Base-by-base conservation (phyloP, 306 rosid species). In the Prunus armeniaca region DNA sequence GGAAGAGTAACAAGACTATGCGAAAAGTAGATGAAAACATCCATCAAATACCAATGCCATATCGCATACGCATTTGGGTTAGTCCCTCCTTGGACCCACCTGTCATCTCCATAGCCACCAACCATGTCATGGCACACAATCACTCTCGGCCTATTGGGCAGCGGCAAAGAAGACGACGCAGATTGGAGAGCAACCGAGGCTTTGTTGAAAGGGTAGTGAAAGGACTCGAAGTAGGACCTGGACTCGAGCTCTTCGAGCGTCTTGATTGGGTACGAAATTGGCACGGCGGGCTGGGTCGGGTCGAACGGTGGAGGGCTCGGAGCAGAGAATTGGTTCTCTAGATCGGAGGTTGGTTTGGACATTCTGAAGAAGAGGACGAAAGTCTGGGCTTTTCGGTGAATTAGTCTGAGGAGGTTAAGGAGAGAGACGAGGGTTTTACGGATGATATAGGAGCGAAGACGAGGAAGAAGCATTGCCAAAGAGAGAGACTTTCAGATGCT, bases 31-130 rank as follows among this genome's bases (percentile, higher is more conserved):
- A 95, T 93, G 73, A 95, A 95, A 17, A 92, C 78, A 79, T 95
- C 97, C 24, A 95, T 92, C 87, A 95, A 84, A 83, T 89, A 80
- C 99, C 99, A 95, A 69, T 95, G 93, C 93, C 97, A 90, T 43
- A 95, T 82, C 1, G 89, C 76, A 86, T 84, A 95, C n/a, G 99
- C 97, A 72, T 89, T 78, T 3, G 88, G 76, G 43, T 90, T 90
- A 38, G 82, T 77, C 54, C 99, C 99, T 61, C 99, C 99, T 70
- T 95, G 99, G 45, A 90, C 78, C 97, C 97, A 95, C 84, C 82
- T 90, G 63, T 95, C 99, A 76, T 92, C 93, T 9, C 10, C 75
- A 73, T 95, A 34, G 8, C 41, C 97, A 7, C 97, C 99, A 7
- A 79, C 84, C 99, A 95, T 83, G 46, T 95, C 97, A 85, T 5